A percentile compares a stretch with the other conserved stretches of the same genome.
phyloP scores from a whole-genome alignment of 371 early-diverging fungal species.

The Chytridium lagenaria region DNA sequence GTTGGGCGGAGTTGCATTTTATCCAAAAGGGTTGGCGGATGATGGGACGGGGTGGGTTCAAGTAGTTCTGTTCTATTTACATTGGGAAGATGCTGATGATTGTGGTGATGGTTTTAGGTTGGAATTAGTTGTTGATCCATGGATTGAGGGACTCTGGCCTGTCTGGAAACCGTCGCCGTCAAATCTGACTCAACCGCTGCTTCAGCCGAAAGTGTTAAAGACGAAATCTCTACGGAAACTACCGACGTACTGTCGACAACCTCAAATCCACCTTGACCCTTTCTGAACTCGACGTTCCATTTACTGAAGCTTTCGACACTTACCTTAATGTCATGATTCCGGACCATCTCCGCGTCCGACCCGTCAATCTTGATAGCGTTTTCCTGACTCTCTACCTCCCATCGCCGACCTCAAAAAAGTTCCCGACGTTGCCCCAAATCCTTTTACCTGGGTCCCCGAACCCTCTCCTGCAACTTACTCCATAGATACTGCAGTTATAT shows the following conservation, averaged over 20 bases:
- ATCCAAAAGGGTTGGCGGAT: slow-evolving; percentile 81
- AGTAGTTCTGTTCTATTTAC: neutral
- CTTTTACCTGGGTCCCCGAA: too few relatives aligned
- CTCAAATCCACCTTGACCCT: too few relatives aligned
- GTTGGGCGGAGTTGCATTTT: slow-evolving; percentile 75
- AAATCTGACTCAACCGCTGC: neutral
- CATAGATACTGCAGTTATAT: too few relatives aligned
- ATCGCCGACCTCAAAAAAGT: slow-evolving; percentile 9
- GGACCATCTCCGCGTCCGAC: neutral
- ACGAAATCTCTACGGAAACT: neutral
- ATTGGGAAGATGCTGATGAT: neutral
- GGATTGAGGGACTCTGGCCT: slow-evolving; percentile 88
- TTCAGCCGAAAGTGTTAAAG: neutral
- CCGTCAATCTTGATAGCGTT: neutral
- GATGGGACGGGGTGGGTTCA: slow-evolving; percentile 81
- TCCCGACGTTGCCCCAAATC: neutral
- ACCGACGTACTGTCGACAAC: too few relatives aligned
- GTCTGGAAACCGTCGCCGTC: slow-evolving; percentile 56
- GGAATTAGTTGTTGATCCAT: slow-evolving; percentile 88
- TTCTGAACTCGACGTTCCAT: too few relatives aligned
- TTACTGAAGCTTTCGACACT: too few relatives aligned
- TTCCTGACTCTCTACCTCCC: slow-evolving; percentile 14
- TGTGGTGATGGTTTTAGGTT: slow-evolving; percentile 56
- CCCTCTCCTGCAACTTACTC: too few relatives aligned
- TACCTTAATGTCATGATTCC: neutral